Base-by-base conservation (phyloP, 2,329 filamentous ascomycete genomes). In the Trichoderma brevicompactum region DNA sequence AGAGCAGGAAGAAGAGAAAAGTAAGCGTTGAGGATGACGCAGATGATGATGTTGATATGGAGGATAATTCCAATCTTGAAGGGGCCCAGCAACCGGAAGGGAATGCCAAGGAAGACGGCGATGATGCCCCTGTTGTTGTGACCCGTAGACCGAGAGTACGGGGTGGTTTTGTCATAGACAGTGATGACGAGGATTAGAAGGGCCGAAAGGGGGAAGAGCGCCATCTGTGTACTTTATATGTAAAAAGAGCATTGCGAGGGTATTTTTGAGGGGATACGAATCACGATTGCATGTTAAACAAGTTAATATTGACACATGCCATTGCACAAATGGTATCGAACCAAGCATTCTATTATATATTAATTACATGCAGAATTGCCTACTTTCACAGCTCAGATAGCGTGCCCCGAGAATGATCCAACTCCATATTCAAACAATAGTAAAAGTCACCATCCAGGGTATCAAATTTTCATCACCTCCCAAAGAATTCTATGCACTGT, bases 111-210 rank as follows among this genome's bases (percentile, higher is more conserved):
- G 67, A 66, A 8, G 78, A 80, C 1, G 75, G 76, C 69, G 69
- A 76, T 55, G 69, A 70, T 12, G 69, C 46, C 4, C 73, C 74
- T 10, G 70, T 66, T 9, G 59, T 72, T 1, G 65, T 71, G 48
- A 64, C 76, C 7, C 78, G 79, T 69, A 78, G 83, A 65, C 76
- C 78, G 1, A 78, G 83, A 67, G 77, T 81, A 3, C 80, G 80
- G 60, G 81, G 81, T 17, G 85, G 85, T 0, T 88, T 88, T 67
- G 74, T 88, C 52, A 71, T 86, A 41, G 85, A 88, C 70, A 87
- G 85, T 67, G 86, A 86, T 72, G 86, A 88, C 54, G 84, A 86
- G 68, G 82, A 85, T 61, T 75, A 72, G 65, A 64, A 19, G 9
- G 19, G 32, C 9, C 1, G 28, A 5, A 46, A 1, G 23, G 23